Conservation (phyloP, 2,329 filamentous ascomycete genomes). For the Talaromyces sp. region DNA sequence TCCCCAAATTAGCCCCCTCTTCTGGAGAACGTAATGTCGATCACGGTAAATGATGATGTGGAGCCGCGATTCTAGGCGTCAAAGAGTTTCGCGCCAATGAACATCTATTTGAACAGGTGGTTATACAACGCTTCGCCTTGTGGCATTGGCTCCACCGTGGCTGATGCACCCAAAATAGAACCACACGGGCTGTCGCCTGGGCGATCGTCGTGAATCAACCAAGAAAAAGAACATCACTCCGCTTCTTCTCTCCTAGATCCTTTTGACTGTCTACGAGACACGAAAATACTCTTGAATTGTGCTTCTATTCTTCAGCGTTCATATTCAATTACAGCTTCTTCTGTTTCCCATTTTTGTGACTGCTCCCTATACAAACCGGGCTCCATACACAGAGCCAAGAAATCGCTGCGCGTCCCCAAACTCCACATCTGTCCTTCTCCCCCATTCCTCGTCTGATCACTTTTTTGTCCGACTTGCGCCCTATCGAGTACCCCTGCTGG, state of each 20-base stretch:
- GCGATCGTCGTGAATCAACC: slow-evolving; percentile 20
- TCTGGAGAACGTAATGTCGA: not conserved
- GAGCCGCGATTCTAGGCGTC: not conserved
- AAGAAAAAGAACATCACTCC: not conserved
- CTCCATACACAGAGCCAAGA: slow-evolving; percentile 2
- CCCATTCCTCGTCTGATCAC: slow-evolving; percentile 5
- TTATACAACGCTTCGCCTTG: too few species aligned
- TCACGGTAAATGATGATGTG: not conserved
- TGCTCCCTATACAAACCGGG: not conserved
- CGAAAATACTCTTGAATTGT: not conserved
- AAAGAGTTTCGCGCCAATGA: too few species aligned
- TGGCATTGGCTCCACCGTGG: slow-evolving; percentile 19
- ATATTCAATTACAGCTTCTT: too few species aligned
- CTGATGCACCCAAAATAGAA: slow-evolving; percentile 28
- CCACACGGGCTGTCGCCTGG: slow-evolving; percentile 29
- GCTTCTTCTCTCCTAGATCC: not conserved
- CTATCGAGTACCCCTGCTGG: not conserved
- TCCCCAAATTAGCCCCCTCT: too few species aligned
- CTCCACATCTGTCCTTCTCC: slow-evolving; percentile 3
- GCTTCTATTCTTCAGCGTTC: too few species aligned
- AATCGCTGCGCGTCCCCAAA: slow-evolving; percentile 10
- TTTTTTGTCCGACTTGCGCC: slow-evolving; percentile 3
- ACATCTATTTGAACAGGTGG: not conserved
- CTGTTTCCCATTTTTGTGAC: not conserved
- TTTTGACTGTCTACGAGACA: too few species aligned